Evolutionary conservation across 495 filamentous ascomycete genomes (phyloP), one percentile per base, ranked within the genome.

Genomic region (Talaromyces ruber): DNA sequence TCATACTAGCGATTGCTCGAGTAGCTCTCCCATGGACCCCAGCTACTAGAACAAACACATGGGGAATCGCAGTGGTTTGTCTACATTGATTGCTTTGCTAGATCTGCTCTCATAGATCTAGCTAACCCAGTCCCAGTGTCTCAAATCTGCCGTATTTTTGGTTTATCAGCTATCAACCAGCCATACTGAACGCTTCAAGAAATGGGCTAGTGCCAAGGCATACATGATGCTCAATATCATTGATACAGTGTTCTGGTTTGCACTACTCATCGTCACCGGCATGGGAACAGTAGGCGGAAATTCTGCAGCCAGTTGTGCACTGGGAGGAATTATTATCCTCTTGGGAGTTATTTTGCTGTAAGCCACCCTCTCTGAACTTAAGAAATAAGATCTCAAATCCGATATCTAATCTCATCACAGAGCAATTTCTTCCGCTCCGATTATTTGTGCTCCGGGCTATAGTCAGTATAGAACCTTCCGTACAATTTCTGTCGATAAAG

Each of bases 191-290:
- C 62, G 64, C 9, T 69, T 71, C 45, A 70, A 68, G 30, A 53
- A 62, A 62, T 73, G 68, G 71, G 71, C 65, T n/a, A 74, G 65
- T 30, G 57, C 64, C 3, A 71, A 71, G 57, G 66, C 61, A 1
- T 67, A 74, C 56, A 66, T 70, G 34, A 68, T 70, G 21, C 59
- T 76, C 12, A 69, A 68, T 29, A 67, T 70, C 4, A 64, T 74
- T 8, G 70, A 74, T 28, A 68, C 66, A 6, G 63, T 72, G 0
- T 76, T 74, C 53, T 76, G 73, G 73, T 71, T 69, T 32, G 72
- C 65, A 6, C 30, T 72, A 29, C 68, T 71, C 53, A 64, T 71
- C 9, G 64, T 71, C 47, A 64, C 61, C 0, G 65, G 65, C 6
- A 57, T 68, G 64, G 67, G 64, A 0, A 60, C 68, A 7, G 21